Evolutionary conservation across 1,284 basidiomycete species (phyloP), one percentile per base, ranked within the genome.

Genomic region (Nidula niveotomentosa): DNA sequence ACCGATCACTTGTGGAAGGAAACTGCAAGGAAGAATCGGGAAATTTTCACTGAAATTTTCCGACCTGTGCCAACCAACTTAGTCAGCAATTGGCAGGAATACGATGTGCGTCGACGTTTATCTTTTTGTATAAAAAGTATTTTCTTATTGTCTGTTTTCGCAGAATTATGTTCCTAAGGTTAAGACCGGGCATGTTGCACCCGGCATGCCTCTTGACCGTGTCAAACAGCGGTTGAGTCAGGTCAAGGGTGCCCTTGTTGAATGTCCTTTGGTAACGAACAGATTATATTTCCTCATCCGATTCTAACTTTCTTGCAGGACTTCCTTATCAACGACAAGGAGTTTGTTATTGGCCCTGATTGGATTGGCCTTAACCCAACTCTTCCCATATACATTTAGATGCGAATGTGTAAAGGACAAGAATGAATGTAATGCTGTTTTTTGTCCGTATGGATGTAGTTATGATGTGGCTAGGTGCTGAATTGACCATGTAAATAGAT

Each of bases 21-120:
- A 41, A 95, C 91, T 0, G 95, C 92, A 13, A 77, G 80, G 58
- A 81, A 71, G 69, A 96, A 97, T 70, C 79, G 93, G 50, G 87
- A 89, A 63, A 78, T 92, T 55, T 95, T 91, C 64, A 85, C 86
- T 3, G 90, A 94, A 67, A 69, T 96, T 51, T 95, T 95, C 80
- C 80, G 84, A 43, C 84, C 88, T 51, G 84, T 95, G 6, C 94
- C 95, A 0, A 88, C 85, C 18, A 91, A 96, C 69, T 73, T 88
- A 33, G 89, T 96, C 52, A 78, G 85, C 61, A 79, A 78, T 56
- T 94, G 91, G 92, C 75, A 80, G 17, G 80, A 85, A 6, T 96
- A 96, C 68, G 85, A 87, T 56, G 90, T 89, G 62, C 65, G 84
- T 69, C 55, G 58, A 36, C 58, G 23, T 23, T 23, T 23, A 23